Evolutionary conservation across 495 filamentous ascomycete species (phyloP), one percentile per base, ranked within the genome.

Genomic region (Tuber borchii): DNA sequence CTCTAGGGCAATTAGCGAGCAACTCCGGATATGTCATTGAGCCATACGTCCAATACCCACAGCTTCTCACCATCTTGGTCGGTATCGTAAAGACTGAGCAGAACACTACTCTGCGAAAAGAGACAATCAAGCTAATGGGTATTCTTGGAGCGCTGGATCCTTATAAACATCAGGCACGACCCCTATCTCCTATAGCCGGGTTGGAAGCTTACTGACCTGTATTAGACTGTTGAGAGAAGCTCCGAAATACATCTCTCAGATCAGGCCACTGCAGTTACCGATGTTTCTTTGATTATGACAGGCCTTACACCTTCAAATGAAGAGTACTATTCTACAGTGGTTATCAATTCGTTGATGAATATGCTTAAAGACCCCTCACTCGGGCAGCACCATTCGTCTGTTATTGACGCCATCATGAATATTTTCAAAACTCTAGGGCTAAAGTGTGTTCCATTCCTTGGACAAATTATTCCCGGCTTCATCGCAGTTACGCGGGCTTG

Each of bases 321-420:
- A 81, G 95, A 99, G 75, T 99, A 98, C 81, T 98, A 97, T 81
- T 95, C 95, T 4, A 98, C 96, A 0, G 94, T 99, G 31, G 96
- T 97, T 61, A 97, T 99, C 81, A 95, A 96, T 79, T 95, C 95
- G 1, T 86, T 99, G 69, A 89, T 98, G 82, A 91, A 93, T 72
- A 93, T 99, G 73, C 85, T 99, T 65, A 93, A 93, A 78, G 95
- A 99, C 81, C 90, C 89, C 65, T 97, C 95, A 2, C 85, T 98
- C 69, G 87, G 90, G 9, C 91, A 95, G 78, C 93, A 96, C 80
- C 95, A 99, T 82, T 95, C 93, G 3, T 90, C 91, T 14, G 95
- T 98, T n/a, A 93, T 99, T 75, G 95, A 97, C 83, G 95, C 96
- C 1, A 95, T 99, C 77, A 97, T 99, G 89, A 97, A 92, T 74